A percentile compares a stretch with the other conserved stretches of the same genome.
These are phyloP conservation scores for Hypocreales sp. DNA, from an alignment of 2,329 filamentous ascomycete species.

Conservation along the genomic window DNA sequence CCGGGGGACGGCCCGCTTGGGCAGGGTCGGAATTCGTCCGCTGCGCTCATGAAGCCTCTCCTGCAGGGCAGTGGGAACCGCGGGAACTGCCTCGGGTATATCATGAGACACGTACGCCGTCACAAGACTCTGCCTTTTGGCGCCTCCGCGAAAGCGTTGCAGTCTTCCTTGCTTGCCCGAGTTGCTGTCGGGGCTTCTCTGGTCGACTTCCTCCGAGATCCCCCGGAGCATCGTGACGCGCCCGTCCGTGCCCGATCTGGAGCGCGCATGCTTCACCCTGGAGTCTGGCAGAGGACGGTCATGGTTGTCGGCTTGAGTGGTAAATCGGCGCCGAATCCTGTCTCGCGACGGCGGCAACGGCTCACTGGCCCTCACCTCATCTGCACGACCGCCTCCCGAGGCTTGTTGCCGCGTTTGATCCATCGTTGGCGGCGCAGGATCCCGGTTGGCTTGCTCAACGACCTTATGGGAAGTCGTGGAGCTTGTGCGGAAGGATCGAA, in stretches of 20 bases:
- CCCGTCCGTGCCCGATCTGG: no score
- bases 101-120: conserved; percentile 5
- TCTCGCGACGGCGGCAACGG: background rate
- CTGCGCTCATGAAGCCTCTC: conserved; percentile 19
- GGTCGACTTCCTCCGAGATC: no score
- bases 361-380: no score
- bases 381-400: background rate
- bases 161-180: conserved; percentile 1
- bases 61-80: conserved; percentile 19
- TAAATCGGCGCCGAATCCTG: background rate
- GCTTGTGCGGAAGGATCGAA: conserved; percentile 32
- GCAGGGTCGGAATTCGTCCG: conserved; percentile 16
- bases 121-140: background rate
- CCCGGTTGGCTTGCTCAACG: no score
- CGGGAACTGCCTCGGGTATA: conserved; percentile 12
- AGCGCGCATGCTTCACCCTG: no score
- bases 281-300: no score
- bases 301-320: conserved; percentile 1
- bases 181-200: background rate
- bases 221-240: background rate
- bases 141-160: conserved; percentile 3
- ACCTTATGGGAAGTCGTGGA: conserved; percentile 11
- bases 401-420: background rate
- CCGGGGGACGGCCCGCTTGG: conserved; percentile 20
- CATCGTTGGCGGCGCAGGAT: background rate